These are phyloP conservation scores for Wickerhamomyces bisporus DNA, from an alignment of 805 yeast species.

Conservation along the genomic window DNA sequence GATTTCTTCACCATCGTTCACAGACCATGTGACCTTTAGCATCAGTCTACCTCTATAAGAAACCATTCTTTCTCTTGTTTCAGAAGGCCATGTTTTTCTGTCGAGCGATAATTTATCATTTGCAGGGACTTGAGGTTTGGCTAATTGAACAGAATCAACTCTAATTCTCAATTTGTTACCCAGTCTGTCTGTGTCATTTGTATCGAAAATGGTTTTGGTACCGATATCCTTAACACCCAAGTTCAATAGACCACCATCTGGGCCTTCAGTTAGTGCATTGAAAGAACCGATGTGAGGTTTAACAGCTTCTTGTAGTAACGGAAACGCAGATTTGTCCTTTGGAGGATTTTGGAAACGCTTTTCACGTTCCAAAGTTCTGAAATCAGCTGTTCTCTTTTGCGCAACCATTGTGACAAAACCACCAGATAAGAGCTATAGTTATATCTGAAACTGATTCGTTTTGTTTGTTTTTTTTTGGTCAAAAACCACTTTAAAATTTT, in stretches of 20 bases:
- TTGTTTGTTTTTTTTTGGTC: slow-evolving; percentile 1
- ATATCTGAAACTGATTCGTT: neutral
- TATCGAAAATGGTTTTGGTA: slow-evolving; percentile 76
- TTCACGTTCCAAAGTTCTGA: slow-evolving; percentile 81
- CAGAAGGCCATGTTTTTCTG: slow-evolving; percentile 77
- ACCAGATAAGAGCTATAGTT: neutral
- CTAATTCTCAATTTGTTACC: slow-evolving; percentile 85
- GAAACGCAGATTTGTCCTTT: slow-evolving; percentile 75
- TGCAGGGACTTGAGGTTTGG: slow-evolving; percentile 74
- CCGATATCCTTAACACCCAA: slow-evolving; percentile 89
- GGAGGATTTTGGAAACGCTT: slow-evolving; percentile 84
- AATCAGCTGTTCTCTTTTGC: slow-evolving; percentile 36
- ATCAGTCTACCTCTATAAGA: slow-evolving; percentile 76
- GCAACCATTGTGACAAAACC: slow-evolving; percentile 14
- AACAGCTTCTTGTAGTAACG: slow-evolving; percentile 82
- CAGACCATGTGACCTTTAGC: slow-evolving; percentile 77
- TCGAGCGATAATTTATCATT: slow-evolving; percentile 70
- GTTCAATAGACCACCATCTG: slow-evolving; percentile 79
- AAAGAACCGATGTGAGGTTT: slow-evolving; percentile 95
- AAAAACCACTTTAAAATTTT: slow-evolving; percentile 1
- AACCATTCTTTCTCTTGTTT: slow-evolving; percentile 84
- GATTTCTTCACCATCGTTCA: slow-evolving; percentile 81
- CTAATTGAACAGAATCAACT: slow-evolving; percentile 84
- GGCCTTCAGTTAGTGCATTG: slow-evolving; percentile 89
- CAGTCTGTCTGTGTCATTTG: slow-evolving; percentile 56